A percentile compares a stretch with the other conserved stretches of the same genome.
Conservation (phyloP, 78 protist species). For the Dictyostelium capitatum region DNA sequence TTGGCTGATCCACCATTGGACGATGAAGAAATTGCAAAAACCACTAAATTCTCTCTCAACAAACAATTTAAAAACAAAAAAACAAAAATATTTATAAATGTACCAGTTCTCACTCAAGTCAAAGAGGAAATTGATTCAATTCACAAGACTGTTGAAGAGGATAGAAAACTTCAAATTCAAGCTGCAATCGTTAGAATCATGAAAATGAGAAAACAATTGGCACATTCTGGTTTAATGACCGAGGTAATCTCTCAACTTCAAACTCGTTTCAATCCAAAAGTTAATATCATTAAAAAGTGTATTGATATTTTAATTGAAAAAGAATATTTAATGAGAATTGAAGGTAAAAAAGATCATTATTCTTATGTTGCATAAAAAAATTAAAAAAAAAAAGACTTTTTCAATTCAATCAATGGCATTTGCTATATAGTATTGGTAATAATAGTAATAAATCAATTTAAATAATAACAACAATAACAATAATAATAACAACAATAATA, state of each 20-base stretch:
- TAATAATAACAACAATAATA: too few relatives aligned
- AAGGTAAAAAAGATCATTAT: constrained; percentile 86
- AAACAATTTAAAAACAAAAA: constrained; percentile 82
- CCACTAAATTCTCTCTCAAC: constrained; percentile 72
- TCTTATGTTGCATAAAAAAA: constrained; percentile 82
- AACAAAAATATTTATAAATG: constrained; percentile 82
- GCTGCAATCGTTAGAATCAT: constrained; percentile 96
- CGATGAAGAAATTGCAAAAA: constrained; percentile 64
- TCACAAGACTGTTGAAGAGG: constrained; percentile 89
- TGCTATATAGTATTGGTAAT: neutral
- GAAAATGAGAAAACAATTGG: constrained; percentile 92
- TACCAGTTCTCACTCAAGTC: constrained; percentile 80
- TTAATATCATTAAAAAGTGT: constrained; percentile 90
- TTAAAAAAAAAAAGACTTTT: neutral
- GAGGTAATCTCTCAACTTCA: constrained; percentile 89
- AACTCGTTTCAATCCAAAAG: constrained; percentile 85
- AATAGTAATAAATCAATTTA: neutral
- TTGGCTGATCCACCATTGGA: constrained; percentile 49
- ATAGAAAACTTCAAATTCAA: constrained; percentile 85
- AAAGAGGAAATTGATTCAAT: constrained; percentile 87
- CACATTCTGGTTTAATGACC: constrained; percentile 84
- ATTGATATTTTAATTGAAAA: constrained; percentile 92
- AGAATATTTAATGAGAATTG: constrained; percentile 87
- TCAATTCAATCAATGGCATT: neutral
- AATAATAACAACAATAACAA: neutral